Evolutionary conservation across 352 stramenopile genomes (phyloP).

Genomic region (Phytophthora crassamura): DNA sequence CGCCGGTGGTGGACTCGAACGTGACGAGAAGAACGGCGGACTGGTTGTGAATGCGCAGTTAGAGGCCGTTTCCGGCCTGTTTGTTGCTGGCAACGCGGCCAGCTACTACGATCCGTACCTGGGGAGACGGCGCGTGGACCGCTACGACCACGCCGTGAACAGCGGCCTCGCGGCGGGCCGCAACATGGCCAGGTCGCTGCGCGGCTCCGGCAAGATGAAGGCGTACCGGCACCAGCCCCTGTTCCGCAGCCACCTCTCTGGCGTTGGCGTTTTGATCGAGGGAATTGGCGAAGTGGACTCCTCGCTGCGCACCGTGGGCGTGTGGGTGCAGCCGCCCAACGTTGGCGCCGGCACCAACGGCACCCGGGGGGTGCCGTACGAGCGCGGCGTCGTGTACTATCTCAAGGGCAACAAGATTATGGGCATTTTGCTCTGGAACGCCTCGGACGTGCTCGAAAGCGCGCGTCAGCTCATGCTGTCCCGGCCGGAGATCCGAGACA

Average conservation of each 20-base stretch:
- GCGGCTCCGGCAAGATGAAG: constrained; percentile 64
- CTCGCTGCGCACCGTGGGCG: constrained; percentile 72
- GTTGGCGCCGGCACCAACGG: constrained; percentile 6
- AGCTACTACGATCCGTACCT: constrained; percentile 92
- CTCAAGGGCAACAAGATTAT: constrained; percentile 91
- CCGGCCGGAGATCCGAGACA: constrained; percentile 73
- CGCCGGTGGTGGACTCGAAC: constrained; percentile 71
- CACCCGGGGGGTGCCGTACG: constrained; percentile 42
- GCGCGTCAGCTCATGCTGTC: constrained; percentile 85
- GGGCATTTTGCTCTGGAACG: constrained; percentile 92
- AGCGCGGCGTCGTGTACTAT: constrained; percentile 92
- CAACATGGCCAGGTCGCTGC: constrained; percentile 84
- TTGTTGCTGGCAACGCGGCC: constrained; percentile 89
- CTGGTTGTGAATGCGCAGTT: constrained; percentile 92
- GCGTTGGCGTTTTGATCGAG: constrained; percentile 81
- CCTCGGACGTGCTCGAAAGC: constrained; percentile 84
- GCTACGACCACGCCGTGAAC: constrained; percentile 94
- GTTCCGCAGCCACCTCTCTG: constrained; percentile 82
- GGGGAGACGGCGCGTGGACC: constrained; percentile 86
- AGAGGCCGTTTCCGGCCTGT: constrained; percentile 90
- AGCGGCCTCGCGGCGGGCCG: constrained; percentile 86
- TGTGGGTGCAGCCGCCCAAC: constrained; percentile 79
- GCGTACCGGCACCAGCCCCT: constrained; percentile 91
- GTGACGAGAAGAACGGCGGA: constrained; percentile 87
- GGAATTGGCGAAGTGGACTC: constrained; percentile 89